A percentile compares a stretch with the other conserved stretches of the same genome.
Evolutionary conservation across 345 rosid species (phyloP).

Genomic region (Arabidopsis arenosa): DNA sequence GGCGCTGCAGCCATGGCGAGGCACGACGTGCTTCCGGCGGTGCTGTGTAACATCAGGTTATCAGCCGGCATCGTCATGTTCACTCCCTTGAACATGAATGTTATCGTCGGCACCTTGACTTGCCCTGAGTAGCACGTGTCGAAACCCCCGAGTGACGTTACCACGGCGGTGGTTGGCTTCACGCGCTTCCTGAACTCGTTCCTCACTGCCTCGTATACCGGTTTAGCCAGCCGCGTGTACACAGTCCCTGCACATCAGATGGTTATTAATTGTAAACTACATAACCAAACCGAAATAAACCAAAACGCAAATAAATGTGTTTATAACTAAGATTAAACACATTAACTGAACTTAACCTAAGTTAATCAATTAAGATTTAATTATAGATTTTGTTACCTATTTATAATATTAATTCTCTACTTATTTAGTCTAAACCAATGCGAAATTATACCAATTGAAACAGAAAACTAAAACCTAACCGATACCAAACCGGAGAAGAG

Average conservation of each 20-base stretch:
- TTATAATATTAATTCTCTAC: too few species aligned
- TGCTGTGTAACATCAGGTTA: slow-evolving; percentile 83
- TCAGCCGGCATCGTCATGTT: slow-evolving; percentile 79
- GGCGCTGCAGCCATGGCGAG: slow-evolving; percentile 86
- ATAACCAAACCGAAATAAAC: slow-evolving; percentile 10
- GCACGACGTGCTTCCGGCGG: slow-evolving; percentile 73
- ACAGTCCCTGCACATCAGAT: slow-evolving; percentile 61
- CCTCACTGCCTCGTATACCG: slow-evolving; percentile 78
- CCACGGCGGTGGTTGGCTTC: slow-evolving; percentile 48
- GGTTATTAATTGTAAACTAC: not conserved
- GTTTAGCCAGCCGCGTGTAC: slow-evolving; percentile 66
- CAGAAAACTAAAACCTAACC: slow-evolving; percentile 2
- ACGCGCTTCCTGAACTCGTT: slow-evolving; percentile 74
- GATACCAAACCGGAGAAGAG: not conserved
- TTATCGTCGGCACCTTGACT: slow-evolving; percentile 66
- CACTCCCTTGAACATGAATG: slow-evolving; percentile 86
- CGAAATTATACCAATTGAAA: not conserved
- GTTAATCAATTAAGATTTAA: not conserved
- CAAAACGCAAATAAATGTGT: not conserved
- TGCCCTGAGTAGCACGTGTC: slow-evolving; percentile 84
- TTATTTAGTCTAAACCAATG: not conserved
- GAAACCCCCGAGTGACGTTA: slow-evolving; percentile 79
- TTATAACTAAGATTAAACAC: not conserved
- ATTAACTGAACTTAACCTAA: not conserved
- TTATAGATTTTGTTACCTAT: too few species aligned